A percentile compares a stretch with the other conserved stretches of the same genome.
Evolutionary conservation across 176 grass and related monocot genomes (phyloP).

Genomic region (Chloris gayana): DNA sequence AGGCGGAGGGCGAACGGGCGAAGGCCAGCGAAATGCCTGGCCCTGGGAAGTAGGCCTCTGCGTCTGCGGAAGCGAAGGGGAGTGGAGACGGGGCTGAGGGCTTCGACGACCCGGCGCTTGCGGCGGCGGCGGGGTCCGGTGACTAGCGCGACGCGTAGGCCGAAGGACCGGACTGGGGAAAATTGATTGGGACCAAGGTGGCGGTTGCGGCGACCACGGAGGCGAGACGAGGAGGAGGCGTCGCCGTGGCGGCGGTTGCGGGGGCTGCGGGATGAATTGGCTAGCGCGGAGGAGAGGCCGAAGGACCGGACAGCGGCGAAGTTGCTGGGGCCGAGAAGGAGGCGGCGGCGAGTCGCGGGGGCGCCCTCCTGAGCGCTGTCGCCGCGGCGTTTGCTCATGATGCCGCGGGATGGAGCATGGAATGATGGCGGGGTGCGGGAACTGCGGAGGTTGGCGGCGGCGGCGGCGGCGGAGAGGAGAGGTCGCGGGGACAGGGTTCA

Average conservation of each 20-base stretch:
- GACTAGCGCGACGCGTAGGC: slow-evolving; percentile 8
- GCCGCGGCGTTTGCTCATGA: slow-evolving; percentile 24
- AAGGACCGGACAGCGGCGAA: slow-evolving; percentile 18
- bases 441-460: background rate
- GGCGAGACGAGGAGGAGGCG: background rate
- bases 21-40: slow-evolving; percentile 12
- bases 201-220: background rate
- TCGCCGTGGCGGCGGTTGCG: background rate
- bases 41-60: background rate
- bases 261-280: background rate
- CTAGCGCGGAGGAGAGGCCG: slow-evolving; percentile 8
- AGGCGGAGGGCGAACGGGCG: slow-evolving; percentile 39
- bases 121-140: background rate
- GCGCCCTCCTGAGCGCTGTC: background rate
- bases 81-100: background rate
- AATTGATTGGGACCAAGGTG: background rate
- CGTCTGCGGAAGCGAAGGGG: background rate
- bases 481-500: too few species aligned
- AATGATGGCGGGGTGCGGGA: background rate
- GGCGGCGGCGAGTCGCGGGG: background rate
- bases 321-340: background rate
- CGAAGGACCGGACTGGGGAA: background rate
- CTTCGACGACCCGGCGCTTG: slow-evolving; percentile 13
- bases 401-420: slow-evolving; percentile 8
- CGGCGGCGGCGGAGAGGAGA: background rate